Conservation (phyloP, 257 asterid genomes). For the Solanum arcanum region DNA sequence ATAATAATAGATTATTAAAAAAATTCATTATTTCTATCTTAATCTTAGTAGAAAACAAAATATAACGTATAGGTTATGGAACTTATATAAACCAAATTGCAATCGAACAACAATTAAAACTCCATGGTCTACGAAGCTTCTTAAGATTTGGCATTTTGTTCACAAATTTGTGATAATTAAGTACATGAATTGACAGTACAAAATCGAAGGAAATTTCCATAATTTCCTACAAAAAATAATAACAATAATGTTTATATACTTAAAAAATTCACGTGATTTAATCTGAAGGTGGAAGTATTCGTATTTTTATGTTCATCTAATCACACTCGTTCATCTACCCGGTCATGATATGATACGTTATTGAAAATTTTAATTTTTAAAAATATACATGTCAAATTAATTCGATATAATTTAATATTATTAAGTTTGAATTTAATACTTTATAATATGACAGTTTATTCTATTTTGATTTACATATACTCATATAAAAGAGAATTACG, state of each 20-base stretch:
- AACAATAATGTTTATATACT: neutral
- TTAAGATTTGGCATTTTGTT: neutral
- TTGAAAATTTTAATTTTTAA: too few relatives aligned
- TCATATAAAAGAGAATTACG: too few relatives aligned
- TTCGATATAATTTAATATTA: too few relatives aligned
- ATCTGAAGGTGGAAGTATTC: neutral
- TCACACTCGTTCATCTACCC: neutral
- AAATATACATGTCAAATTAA: too few relatives aligned
- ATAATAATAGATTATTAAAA: neutral
- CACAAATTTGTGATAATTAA: neutral
- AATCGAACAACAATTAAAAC: neutral
- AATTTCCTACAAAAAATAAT: neutral
- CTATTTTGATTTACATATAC: too few relatives aligned
- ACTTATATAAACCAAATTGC: neutral
- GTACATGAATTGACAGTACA: neutral
- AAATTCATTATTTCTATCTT: accelerated
- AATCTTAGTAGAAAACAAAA: neutral
- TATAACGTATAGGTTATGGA: neutral
- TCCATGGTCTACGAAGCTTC: neutral
- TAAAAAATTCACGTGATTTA: neutral
- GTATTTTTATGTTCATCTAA: neutral
- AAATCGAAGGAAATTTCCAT: neutral
- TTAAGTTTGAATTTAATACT: too few relatives aligned
- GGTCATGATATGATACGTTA: neutral
- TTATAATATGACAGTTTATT: neutral